Conservation (phyloP, 495 filamentous ascomycete species). For the Elaphomyces granulatus region DNA sequence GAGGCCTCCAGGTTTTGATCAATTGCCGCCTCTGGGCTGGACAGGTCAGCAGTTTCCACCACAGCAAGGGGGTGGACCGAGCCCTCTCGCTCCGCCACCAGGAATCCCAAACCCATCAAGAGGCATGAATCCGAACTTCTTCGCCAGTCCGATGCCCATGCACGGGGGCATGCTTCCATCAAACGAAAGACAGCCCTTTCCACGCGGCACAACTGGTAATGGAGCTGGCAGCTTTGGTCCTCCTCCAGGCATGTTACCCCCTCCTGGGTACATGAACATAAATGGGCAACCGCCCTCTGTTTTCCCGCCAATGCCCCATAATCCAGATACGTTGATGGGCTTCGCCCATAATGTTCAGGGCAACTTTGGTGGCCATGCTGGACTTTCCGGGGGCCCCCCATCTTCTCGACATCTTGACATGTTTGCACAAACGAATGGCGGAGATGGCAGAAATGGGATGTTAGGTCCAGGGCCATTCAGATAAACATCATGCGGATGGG, state of each 20-base stretch:
- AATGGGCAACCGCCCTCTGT: slow-evolving; percentile 31
- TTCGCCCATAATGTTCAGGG: slow-evolving; percentile 21
- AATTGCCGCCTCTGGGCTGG: slow-evolving; percentile 32
- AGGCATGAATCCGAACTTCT: slow-evolving; percentile 29
- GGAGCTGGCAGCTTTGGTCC: slow-evolving; percentile 14
- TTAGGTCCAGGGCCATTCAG: slow-evolving; percentile 29
- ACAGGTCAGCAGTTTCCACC: slow-evolving; percentile 19
- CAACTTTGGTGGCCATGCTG: slow-evolving; percentile 26
- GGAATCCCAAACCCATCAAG: slow-evolving; percentile 29
- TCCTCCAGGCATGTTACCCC: slow-evolving; percentile 37
- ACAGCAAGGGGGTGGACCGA: slow-evolving; percentile 24
- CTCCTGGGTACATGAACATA: slow-evolving; percentile 34
- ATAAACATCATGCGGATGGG: slow-evolving; percentile 5
- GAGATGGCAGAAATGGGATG: slow-evolving; percentile 28
- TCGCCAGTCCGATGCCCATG: slow-evolving; percentile 32
- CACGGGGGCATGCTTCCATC: slow-evolving; percentile 20
- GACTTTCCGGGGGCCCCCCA: slow-evolving; percentile 27
- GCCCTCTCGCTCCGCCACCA: slow-evolving; percentile 31
- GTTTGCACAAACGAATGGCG: slow-evolving; percentile 29
- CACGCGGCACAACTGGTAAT: slow-evolving; percentile 18
- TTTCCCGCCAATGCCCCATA: slow-evolving; percentile 33
- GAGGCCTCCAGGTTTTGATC: slow-evolving; percentile 36
- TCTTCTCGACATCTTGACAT: slow-evolving; percentile 34
- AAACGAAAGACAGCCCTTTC: slow-evolving; percentile 28
- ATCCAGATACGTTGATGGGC: slow-evolving; percentile 30